Base-by-base conservation (phyloP, 2,329 filamentous ascomycete genomes). In the Zymoseptoria passerinii region DNA sequence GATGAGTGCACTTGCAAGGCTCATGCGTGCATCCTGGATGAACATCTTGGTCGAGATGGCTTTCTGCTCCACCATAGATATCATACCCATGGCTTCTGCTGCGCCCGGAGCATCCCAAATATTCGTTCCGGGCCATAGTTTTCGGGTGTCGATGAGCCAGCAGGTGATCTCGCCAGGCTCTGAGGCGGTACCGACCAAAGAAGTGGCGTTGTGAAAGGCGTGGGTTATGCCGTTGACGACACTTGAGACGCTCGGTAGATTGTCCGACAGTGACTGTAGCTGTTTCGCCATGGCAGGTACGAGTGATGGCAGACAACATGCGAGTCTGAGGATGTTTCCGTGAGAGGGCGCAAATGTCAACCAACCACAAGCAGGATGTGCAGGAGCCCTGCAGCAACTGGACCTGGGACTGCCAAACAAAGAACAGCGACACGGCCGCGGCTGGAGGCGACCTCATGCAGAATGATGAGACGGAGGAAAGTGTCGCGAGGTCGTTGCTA, bases 1-100 rank as follows among this genome's bases (percentile, higher is more conserved):
- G 60, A 92, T 78, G 53, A 92, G 80, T 50, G 85, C 81, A 18
- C 88, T 92, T 23, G 75, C 86, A 49, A 92, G 79, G 53, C 82
- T 81, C 80, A 91, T 87, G 70, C 87, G 88, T 55, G 88, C 88
- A 73, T 92, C 89, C 19, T 67, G 64, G 28, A 72, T 66, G 63
- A 72, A 72, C 67, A 73, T 71, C 63, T 68, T 81, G 78, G 65
- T 86, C 76, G 71, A 86, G 83, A 74, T 83, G 13, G 74, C 73
- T 54, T 79, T 71, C 61, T 80, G 81, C 70, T 90, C 87, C 8
- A 80, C 74, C 1, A 74, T 65, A 49, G 72, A 74, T 61, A 80
- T 67, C 18, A 79, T 66, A 1, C 65, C 50, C 57, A 80, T 70
- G 9, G 72, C 74, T 60, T 76, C 72, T 50, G 73, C 64, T 8